Evolutionary conservation across 352 stramenopile species (phyloP), one percentile per base, ranked within the genome.

Genomic region (Aphanomyces euteiches): DNA sequence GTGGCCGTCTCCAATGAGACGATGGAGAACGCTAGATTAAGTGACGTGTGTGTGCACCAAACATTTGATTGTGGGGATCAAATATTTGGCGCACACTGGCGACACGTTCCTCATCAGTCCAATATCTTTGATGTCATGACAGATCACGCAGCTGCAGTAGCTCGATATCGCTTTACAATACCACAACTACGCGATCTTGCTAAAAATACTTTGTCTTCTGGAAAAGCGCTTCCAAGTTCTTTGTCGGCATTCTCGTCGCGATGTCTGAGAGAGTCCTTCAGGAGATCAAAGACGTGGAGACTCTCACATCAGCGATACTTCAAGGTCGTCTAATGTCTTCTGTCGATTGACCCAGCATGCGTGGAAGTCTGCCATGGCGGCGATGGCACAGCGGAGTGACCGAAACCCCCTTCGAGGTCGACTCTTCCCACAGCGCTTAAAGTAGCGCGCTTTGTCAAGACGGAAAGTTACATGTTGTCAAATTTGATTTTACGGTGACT

Each of bases 291-390:
- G 17, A 21, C 28, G 15, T 28, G 5, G n/a, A 17, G 5, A n/a
- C 28, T 0, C 41, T 41, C 39, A 56, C 63, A 41, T 56, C 7
- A 54, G 54, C n/a, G 10, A 48, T 3, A 2, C 56, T 38, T 88
- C 78, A 6, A 90, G 73, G 41, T 78, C 69, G 3, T 85, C 73
- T 3, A 90, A 74, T 50, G 82, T 88, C 13, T 70, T 61, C 7
- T 58, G 64, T 65, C 81, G 77, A 34, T 56, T 79, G 72, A 76
- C 69, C 81, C 84, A 91, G 77, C 81, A 90, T 37, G 85, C 76
- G 28, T 86, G 78, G 68, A 90, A 90, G 56, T 85, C 78, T 72
- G 82, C 80, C 80, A 88, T 86, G 54, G 12, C 28, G 50, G 8
- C 50, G 54, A 40, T 10, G 34, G 54, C 28, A 12, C 37, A 7